phyloP scores from a whole-genome alignment of 1,284 basidiomycete species.

The Cryptococcus sp. region DNA sequence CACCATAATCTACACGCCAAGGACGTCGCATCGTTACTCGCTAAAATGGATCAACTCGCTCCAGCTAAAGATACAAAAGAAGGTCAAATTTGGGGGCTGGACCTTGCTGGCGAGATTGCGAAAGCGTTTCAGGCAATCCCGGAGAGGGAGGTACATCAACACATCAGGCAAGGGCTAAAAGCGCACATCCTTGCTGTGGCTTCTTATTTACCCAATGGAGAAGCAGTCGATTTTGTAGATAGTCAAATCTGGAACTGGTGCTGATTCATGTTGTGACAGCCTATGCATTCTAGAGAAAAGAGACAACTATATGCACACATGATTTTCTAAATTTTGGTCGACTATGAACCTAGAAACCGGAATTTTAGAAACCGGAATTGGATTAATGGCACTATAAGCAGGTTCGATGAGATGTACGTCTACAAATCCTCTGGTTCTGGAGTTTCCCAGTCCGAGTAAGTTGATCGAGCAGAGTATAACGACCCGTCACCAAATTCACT shows the following conservation, averaged over 20 bases:
- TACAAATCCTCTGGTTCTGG: too few species aligned
- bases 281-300: too few species aligned
- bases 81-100: conserved; percentile 19
- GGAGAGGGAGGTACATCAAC: conserved; percentile 7
- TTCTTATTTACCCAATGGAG: conserved; percentile 21
- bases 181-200: conserved; percentile 29
- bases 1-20: conserved; percentile 14
- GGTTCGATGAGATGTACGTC: too few species aligned
- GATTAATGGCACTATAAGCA: too few species aligned
- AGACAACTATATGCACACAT: too few species aligned
- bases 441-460: conserved; percentile 29
- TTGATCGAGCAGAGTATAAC: conserved; percentile 37
- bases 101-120: conserved; percentile 4
- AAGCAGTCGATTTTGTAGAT: conserved; percentile 16
- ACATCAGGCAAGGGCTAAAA: conserved; percentile 11
- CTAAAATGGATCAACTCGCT: conserved; percentile 17
- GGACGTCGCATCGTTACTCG: conserved; percentile 14
- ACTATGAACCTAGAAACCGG: too few species aligned
- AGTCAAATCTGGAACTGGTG: conserved; percentile 27
- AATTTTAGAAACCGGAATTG: too few species aligned
- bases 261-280: too few species aligned
- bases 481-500: conserved; percentile 39
- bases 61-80: conserved; percentile 8
- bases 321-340: too few species aligned
- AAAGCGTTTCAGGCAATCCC: conserved; percentile 12